These are phyloP conservation scores for Rheum nobile DNA, from an alignment of 148 eudicot genomes.

Conservation along the genomic window DNA sequence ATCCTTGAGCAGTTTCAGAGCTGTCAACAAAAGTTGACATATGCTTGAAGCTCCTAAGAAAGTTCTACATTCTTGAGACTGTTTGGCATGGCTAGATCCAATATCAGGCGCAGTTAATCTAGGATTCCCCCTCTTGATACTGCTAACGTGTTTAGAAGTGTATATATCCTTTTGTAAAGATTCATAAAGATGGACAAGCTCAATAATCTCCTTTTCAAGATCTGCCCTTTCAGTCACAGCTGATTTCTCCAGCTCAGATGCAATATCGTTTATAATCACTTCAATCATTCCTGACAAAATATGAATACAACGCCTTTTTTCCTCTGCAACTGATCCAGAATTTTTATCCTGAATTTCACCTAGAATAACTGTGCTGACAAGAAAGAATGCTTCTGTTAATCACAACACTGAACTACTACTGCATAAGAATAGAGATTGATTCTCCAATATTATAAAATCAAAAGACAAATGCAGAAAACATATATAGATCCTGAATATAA, in stretches of 20 bases:
- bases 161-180: conserved; percentile 24
- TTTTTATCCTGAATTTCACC: conserved; percentile 24
- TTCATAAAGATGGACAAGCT: conserved; percentile 23
- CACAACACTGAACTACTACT: background rate
- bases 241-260: conserved; percentile 32
- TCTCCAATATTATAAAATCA: background rate
- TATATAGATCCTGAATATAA: background rate
- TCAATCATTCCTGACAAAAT: conserved; percentile 39
- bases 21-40: conserved; percentile 27
- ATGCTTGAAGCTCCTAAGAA: conserved; percentile 43
- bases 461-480: background rate
- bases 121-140: conserved; percentile 18
- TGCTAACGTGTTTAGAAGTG: conserved; percentile 16
- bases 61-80: conserved; percentile 19
- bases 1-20: conserved; percentile 14
- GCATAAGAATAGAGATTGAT: background rate
- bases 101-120: conserved; percentile 13
- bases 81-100: conserved; percentile 13
- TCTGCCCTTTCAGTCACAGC: conserved; percentile 19
- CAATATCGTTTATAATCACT: conserved; percentile 31
- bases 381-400: background rate
- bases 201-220: conserved; percentile 34
- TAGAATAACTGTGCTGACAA: conserved; percentile 29
- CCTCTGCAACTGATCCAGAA: conserved; percentile 20
- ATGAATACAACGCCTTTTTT: conserved; percentile 20